Percentiles rank a stretch among this genome's conserved stretches.
phyloP scores from a whole-genome alignment of 176 grass and related monocot genomes.

The Phoenix roebelenii region DNA sequence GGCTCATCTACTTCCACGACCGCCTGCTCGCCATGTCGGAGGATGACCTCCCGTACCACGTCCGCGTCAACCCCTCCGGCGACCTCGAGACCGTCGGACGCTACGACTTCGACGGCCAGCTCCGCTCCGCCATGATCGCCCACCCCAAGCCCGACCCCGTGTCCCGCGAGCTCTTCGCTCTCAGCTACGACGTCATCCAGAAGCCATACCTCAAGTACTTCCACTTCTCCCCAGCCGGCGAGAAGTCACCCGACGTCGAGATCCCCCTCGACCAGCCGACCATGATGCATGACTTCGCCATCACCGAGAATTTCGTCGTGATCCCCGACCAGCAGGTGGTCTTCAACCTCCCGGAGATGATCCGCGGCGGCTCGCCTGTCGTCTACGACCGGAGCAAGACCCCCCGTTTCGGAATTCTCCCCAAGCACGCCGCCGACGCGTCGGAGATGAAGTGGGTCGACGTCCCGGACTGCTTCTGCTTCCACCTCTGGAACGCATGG shows the following conservation, averaged over 20 bases:
- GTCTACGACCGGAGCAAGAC: background rate
- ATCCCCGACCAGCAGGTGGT: conserved; percentile 14
- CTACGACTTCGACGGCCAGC: background rate
- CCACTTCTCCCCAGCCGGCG: background rate
- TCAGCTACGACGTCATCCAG: conserved; percentile 13
- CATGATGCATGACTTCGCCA: conserved; percentile 23
- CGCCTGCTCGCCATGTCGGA: conserved; percentile 16
- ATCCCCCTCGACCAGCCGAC: conserved; percentile 8
- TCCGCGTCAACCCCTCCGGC: conserved; percentile 1
- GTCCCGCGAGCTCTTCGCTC: conserved; percentile 12
- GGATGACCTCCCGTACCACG: conserved; percentile 21
- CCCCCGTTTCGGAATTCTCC: conserved; percentile 3
- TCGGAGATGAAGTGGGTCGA: conserved; percentile 10
- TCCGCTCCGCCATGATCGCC: conserved; percentile 5
- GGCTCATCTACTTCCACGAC: conserved; percentile 4
- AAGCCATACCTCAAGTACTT: conserved; percentile 22
- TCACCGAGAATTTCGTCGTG: conserved; percentile 19
- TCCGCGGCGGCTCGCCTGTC: conserved; percentile 1
- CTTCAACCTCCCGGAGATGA: conserved; percentile 15
- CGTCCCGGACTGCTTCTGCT: conserved; percentile 19
- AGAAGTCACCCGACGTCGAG: background rate
- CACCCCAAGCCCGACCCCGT: conserved; percentile 16
- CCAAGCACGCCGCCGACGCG: background rate
- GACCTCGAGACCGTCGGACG: conserved; percentile 15
- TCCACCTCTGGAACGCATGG: conserved; percentile 23